A percentile compares a stretch with the other conserved stretches of the same genome.
Evolutionary conservation across 192 early-diverging fungal species (phyloP).

Genomic region (Linnemannia exigua): DNA sequence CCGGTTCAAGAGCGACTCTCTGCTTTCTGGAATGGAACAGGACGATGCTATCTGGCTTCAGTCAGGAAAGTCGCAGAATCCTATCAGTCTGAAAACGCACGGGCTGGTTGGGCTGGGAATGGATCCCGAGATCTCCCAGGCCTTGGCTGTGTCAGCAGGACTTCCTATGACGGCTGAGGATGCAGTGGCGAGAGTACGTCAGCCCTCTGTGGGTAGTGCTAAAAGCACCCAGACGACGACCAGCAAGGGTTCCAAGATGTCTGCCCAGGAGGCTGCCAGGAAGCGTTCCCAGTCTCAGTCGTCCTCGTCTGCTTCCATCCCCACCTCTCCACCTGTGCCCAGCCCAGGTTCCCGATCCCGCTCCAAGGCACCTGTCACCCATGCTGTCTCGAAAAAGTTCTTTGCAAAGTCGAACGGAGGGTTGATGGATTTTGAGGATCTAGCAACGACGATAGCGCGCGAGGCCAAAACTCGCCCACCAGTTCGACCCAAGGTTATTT

Average conservation of each 20-base stretch:
- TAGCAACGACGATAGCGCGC: conserved; percentile 42
- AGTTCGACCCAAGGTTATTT: conserved; percentile 4
- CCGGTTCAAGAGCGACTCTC: conserved; percentile 33
- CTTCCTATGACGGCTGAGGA: conserved; percentile 8
- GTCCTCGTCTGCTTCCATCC: background rate
- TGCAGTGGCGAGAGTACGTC: background rate
- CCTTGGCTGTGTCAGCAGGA: conserved; percentile 5
- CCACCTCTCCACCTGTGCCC: background rate
- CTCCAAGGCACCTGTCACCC: conserved; percentile 1
- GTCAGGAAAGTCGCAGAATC: background rate
- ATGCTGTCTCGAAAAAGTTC: conserved; percentile 35
- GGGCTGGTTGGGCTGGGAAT: conserved; percentile 20
- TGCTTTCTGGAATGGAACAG: conserved; percentile 10
- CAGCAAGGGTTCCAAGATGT: conserved; percentile 21
- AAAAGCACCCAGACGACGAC: conserved; percentile 1
- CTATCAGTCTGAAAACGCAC: background rate
- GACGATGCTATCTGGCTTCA: conserved; percentile 25
- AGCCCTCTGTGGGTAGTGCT: conserved; percentile 21
- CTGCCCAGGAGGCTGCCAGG: background rate
- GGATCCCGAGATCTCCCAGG: conserved; percentile 17
- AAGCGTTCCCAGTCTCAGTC: conserved; percentile 12
- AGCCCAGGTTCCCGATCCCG: background rate
- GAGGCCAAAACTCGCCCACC: conserved; percentile 17
- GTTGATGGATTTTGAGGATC: conserved; percentile 36
- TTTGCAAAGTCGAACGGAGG: conserved; percentile 39